Base-by-base conservation (phyloP, 768 basidiomycete genomes). In the Serendipita sp. region DNA sequence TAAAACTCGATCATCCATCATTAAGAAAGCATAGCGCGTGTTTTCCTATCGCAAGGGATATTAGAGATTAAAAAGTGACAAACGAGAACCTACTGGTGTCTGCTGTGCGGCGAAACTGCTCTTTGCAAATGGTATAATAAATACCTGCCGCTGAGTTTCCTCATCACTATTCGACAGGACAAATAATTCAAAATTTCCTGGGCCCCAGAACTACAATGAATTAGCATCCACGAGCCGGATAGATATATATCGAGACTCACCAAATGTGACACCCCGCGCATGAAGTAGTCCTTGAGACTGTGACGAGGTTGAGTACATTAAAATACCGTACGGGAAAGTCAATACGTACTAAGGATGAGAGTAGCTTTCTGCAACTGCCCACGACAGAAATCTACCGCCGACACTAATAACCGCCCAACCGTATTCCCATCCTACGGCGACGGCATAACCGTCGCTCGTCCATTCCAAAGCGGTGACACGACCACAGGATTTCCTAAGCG, bases 391-490 rank as follows among this genome's bases (percentile, higher is more conserved):
- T 61, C 91, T 79, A 3, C 95, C 95, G 13, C 89, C 88, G 11
- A 92, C 84, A 69, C 86, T 92, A 74, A 92, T 88, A 3, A 95
- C 79, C 2, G 84, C 89, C 93, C 93, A 98, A 4, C 91, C 94
- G 61, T 80, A 73, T 65, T 83, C 79, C 88, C 91, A 96, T 0
- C 91, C 95, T 1, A 92, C 91, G 34, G 93, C 94, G 11, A 99
- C 76, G 3, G 90, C 90, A 73, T 93, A 93, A 2, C 95, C 95
- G 72, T 99, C 96, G 0, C 89, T 89, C 60, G 89, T 94, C 95
- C 94, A 97, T 67, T 91, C 83, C 71, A 95, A 77, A 11, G 81
- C 71, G 64, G 72, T 80, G 3, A 91, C 82, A 42, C 79, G 73
- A 0, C 89, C 90, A 3, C 77, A 26, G 11, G 53, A 4, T 80